Percentiles rank a stretch among this genome's conserved stretches.
phyloP scores from a whole-genome alignment of 1,284 basidiomycete genomes.

The Cryptococcus sp. region DNA sequence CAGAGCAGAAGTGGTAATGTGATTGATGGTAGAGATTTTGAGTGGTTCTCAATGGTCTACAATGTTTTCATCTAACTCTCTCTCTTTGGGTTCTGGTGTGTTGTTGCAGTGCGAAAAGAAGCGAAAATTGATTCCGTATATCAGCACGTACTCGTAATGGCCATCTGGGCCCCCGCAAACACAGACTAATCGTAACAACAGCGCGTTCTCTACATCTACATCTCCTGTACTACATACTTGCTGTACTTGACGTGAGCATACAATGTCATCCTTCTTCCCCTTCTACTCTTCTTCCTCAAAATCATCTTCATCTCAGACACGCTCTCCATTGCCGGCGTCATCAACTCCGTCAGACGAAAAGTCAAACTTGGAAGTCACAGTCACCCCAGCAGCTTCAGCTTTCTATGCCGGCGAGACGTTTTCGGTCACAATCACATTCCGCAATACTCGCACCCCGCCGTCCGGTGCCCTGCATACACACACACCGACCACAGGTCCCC shows the following conservation, averaged over 20 bases:
- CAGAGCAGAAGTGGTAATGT: no score
- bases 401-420: slow-evolving; percentile 92
- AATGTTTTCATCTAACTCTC: no score
- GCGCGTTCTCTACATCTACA: no score
- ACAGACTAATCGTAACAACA: no score
- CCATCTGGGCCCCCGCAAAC: no score
- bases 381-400: slow-evolving; percentile 75
- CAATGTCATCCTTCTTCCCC: slow-evolving; percentile 35
- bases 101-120: no score
- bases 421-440: slow-evolving; percentile 79
- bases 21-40: no score
- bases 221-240: no score
- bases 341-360: slow-evolving; percentile 25
- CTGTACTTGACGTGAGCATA: neutral
- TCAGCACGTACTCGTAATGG: no score
- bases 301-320: neutral
- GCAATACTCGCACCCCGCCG: slow-evolving; percentile 63
- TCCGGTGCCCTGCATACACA: slow-evolving; percentile 9
- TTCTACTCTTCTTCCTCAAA: slow-evolving; percentile 20
- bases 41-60: no score
- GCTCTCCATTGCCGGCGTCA: slow-evolving; percentile 9
- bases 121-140: no score
- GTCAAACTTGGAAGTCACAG: slow-evolving; percentile 54
- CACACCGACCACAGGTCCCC: slow-evolving; percentile 10
- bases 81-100: no score